Evolutionary conservation across 805 yeast species (phyloP).

Genomic region (Priceomyces medius): DNA sequence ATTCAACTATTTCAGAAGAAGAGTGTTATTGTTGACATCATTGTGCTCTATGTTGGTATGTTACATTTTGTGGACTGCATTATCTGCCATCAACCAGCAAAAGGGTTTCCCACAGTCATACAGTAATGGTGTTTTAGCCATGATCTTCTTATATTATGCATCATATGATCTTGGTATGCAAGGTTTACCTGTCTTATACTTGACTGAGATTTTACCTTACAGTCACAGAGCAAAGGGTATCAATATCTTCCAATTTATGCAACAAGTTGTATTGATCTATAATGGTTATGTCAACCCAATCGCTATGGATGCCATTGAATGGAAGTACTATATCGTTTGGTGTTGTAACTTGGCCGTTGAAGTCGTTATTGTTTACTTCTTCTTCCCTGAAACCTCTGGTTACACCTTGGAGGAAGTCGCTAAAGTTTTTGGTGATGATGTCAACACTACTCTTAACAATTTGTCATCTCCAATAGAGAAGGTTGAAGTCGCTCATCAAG

Average conservation of each 20-base stretch:
- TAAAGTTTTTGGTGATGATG: slow-evolving; percentile 29
- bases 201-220: slow-evolving; percentile 34
- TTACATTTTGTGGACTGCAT: slow-evolving; percentile 19
- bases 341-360: slow-evolving; percentile 27
- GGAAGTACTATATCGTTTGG: slow-evolving; percentile 37
- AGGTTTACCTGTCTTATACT: slow-evolving; percentile 29
- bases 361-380: slow-evolving; percentile 21
- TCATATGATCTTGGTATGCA: slow-evolving; percentile 27
- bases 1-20: slow-evolving; percentile 24
- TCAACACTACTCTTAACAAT: background rate
- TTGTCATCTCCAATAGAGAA: slow-evolving; percentile 2
- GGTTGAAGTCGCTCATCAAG: no score
- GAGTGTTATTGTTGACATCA: slow-evolving; percentile 27
- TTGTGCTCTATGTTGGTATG: slow-evolving; percentile 17
- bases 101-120: slow-evolving; percentile 36
- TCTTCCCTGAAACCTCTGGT: slow-evolving; percentile 33
- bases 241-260: slow-evolving; percentile 20
- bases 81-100: slow-evolving; percentile 48
- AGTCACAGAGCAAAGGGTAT: slow-evolving; percentile 33
- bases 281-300: slow-evolving; percentile 19
- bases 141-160: slow-evolving; percentile 44
- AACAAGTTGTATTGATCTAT: slow-evolving; percentile 14
- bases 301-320: slow-evolving; percentile 33
- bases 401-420: slow-evolving; percentile 36
- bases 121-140: slow-evolving; percentile 48